Percentiles rank a stretch among this genome's conserved stretches.
Evolutionary conservation across 2,329 filamentous ascomycete species (phyloP).

Genomic region (Botryosphaeria dothidea): DNA sequence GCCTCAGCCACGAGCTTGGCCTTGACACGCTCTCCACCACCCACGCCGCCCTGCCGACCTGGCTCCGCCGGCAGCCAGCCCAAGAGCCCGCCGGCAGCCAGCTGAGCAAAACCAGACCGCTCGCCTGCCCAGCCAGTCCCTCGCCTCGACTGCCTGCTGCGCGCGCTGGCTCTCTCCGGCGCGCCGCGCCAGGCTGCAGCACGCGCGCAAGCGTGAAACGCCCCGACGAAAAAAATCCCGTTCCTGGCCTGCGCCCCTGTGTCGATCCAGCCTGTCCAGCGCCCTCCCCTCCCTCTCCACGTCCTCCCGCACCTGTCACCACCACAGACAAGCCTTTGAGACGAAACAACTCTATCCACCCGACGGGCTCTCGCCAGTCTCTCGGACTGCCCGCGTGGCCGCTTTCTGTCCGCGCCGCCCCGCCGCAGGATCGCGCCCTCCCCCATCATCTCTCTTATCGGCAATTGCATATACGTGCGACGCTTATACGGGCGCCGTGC

Average conservation of each 20-base stretch:
- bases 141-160: not conserved
- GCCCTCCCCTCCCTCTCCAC: not conserved
- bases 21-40: not conserved
- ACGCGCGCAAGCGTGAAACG: conserved; percentile 9
- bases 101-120: not conserved
- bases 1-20: conserved; percentile 4
- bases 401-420: not conserved
- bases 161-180: not conserved
- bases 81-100: not conserved
- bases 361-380: not conserved
- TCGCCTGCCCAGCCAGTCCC: not conserved
- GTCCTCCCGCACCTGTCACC: not conserved
- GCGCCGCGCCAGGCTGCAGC: no score
- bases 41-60: not conserved
- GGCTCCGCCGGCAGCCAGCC: not conserved
- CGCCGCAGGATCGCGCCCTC: not conserved
- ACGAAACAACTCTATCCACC: conserved; percentile 10
- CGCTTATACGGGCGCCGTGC: not conserved
- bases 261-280: conserved; percentile 13
- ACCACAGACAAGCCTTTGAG: not conserved
- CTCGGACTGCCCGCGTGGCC: not conserved
- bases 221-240: not conserved
- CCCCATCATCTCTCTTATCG: conserved; percentile 8
- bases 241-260: conserved; percentile 1
- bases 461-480: not conserved